A percentile compares a stretch with the other conserved stretches of the same genome.
phyloP scores from a whole-genome alignment of 78 protist genomes.

The Polysphondylium violaceum region DNA sequence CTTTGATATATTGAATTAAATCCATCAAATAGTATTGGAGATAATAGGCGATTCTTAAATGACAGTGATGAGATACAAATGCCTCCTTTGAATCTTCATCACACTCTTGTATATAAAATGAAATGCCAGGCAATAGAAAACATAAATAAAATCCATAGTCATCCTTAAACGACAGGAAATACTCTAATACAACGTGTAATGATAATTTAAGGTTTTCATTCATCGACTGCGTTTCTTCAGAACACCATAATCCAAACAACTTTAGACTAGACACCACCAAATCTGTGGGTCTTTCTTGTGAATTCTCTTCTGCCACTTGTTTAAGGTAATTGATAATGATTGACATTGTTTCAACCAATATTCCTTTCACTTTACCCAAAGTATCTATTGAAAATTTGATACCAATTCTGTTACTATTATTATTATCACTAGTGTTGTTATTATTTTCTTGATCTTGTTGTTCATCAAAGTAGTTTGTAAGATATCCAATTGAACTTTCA shows the following conservation, averaged over 20 bases:
- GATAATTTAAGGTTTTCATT: background rate
- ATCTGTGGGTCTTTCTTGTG: constrained; percentile 16
- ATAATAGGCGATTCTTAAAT: constrained; percentile 1
- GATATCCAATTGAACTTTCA: constrained; percentile 4
- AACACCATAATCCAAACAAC: constrained; percentile 7
- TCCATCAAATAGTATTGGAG: background rate
- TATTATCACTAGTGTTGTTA: background rate
- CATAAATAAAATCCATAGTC: constrained; percentile 30
- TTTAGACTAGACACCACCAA: constrained; percentile 1
- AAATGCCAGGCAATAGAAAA: constrained; percentile 48
- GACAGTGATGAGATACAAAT: constrained; percentile 2
- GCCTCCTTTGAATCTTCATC: background rate
- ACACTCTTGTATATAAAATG: background rate
- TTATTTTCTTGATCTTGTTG: background rate
- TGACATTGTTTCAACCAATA: constrained; percentile 23
- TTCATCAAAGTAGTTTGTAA: constrained; percentile 24
- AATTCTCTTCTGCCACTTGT: constrained; percentile 18
- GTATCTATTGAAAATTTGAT: constrained; percentile 19
- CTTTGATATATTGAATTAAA: background rate
- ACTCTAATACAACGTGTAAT: background rate
- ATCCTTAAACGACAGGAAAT: background rate
- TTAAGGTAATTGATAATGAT: constrained; percentile 46
- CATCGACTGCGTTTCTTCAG: constrained; percentile 36
- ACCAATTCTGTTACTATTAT: background rate
- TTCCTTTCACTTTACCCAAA: constrained; percentile 2